A percentile compares a stretch with the other conserved stretches of the same genome.
These are phyloP conservation scores for Mycena galericulata DNA, from an alignment of 768 basidiomycete genomes.

Conservation along the genomic window DNA sequence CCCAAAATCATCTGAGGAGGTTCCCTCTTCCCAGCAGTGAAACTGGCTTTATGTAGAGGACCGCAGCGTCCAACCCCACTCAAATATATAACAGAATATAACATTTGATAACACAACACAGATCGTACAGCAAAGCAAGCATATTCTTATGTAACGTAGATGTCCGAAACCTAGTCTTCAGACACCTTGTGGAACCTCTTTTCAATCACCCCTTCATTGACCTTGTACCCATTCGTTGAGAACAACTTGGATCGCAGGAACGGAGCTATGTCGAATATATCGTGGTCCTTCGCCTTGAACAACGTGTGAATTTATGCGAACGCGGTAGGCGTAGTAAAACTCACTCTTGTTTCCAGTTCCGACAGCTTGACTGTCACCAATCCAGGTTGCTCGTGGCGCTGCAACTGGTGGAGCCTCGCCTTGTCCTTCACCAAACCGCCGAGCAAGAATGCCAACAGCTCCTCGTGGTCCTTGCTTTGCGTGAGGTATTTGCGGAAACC, in stretches of 20 bases:
- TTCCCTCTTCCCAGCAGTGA: slow-evolving; percentile 14
- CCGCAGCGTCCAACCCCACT: slow-evolving; percentile 10
- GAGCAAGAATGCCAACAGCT: slow-evolving; percentile 92
- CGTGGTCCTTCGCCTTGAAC: slow-evolving; percentile 91
- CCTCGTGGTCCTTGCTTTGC: slow-evolving; percentile 95
- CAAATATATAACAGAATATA: slow-evolving; percentile 28
- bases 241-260: slow-evolving; percentile 92
- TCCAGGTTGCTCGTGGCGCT: slow-evolving; percentile 82
- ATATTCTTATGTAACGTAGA: too few relatives aligned
- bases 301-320: slow-evolving; percentile 14
- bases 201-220: slow-evolving; percentile 75
- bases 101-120: slow-evolving; percentile 35
- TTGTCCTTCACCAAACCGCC: slow-evolving; percentile 95
- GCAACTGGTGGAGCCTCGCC: slow-evolving; percentile 85
- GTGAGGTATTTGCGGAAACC: slow-evolving; percentile 98
- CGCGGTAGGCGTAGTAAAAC: slow-evolving; percentile 39
- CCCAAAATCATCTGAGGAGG: slow-evolving; percentile 18
- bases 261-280: slow-evolving; percentile 90
- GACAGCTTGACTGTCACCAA: slow-evolving; percentile 78
- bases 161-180: slow-evolving; percentile 25
- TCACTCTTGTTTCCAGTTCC: slow-evolving; percentile 89
- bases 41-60: slow-evolving; percentile 22
- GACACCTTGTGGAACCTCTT: slow-evolving; percentile 72
- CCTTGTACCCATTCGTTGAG: slow-evolving; percentile 87
- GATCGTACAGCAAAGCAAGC: slow-evolving; percentile 36